phyloP scores from a whole-genome alignment of 2,329 filamentous ascomycete genomes.

The Ascosphaera aggregata region DNA sequence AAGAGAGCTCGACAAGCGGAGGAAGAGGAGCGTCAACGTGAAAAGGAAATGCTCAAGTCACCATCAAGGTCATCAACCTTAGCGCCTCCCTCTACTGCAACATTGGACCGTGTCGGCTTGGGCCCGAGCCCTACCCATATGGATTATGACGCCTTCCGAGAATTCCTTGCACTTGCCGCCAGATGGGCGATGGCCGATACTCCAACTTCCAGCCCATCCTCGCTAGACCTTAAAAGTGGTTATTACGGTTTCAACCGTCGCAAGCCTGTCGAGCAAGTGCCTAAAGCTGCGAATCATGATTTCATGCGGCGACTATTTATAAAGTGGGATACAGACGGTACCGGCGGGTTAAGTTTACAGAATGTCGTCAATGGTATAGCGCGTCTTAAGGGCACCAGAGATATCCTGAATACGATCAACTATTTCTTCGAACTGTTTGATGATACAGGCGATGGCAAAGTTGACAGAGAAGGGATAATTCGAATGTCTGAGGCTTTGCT shows the following conservation, averaged over 20 bases:
- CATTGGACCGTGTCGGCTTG: conserved; percentile 69
- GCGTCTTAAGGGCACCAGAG: conserved; percentile 72
- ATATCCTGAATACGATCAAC: conserved; percentile 94
- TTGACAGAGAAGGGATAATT: conserved; percentile 86
- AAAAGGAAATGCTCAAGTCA: conserved; percentile 28
- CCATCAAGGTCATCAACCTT: conserved; percentile 17
- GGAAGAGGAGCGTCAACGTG: conserved; percentile 42
- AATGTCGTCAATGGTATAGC: conserved; percentile 83
- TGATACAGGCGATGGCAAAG: conserved; percentile 70
- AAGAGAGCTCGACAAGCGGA: conserved; percentile 60
- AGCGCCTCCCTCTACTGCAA: conserved; percentile 32
- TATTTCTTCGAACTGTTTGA: conserved; percentile 98
- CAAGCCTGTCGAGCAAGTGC: conserved; percentile 8
- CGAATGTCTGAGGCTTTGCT: conserved; percentile 83
- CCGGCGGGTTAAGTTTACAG: conserved; percentile 59
- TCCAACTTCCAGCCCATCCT: conserved; percentile 31
- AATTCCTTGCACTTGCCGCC: conserved; percentile 72
- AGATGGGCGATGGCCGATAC: conserved; percentile 88
- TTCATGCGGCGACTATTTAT: conserved; percentile 75
- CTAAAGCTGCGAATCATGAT: conserved; percentile 73
- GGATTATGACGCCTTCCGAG: conserved; percentile 91
- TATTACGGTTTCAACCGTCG: conserved; percentile 24
- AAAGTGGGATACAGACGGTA: conserved; percentile 64
- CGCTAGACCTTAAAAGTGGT: conserved; percentile 27
- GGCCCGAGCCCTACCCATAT: conserved; percentile 79